phyloP scores from a whole-genome alignment of 306 rosid genomes.

The Vigna radiata region DNA sequence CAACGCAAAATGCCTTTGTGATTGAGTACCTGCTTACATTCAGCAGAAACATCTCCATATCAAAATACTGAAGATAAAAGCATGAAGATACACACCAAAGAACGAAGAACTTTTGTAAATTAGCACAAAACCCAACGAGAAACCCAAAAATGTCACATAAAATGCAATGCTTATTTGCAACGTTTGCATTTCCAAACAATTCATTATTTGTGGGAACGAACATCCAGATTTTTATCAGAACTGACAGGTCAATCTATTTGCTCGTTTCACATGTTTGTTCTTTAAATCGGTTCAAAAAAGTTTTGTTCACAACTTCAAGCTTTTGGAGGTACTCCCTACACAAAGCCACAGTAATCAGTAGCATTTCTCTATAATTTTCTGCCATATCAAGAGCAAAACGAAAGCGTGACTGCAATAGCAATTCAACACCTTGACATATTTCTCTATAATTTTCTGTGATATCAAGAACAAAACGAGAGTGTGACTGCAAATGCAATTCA shows the following conservation, averaged over 20 bases:
- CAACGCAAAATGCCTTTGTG: constrained; percentile 90
- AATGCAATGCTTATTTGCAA: background rate
- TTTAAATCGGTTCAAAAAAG: background rate
- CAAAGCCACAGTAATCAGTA: background rate
- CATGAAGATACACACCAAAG: background rate
- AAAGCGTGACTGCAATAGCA: background rate
- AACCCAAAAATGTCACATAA: constrained; percentile 20
- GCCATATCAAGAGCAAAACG: background rate
- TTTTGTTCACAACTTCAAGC: background rate
- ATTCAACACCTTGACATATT: background rate
- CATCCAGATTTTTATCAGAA: background rate
- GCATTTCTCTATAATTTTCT: background rate
- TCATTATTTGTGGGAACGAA: constrained; percentile 10
- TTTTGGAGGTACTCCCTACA: background rate
- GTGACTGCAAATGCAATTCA: background rate
- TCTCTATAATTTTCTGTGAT: background rate
- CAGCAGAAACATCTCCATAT: constrained; percentile 29
- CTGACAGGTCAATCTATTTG: background rate
- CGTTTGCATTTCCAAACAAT: background rate
- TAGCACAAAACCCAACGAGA: constrained; percentile 16
- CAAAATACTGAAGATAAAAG: constrained; percentile 14
- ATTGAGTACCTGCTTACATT: constrained; percentile 78
- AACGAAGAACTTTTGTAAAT: background rate
- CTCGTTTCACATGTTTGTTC: background rate
- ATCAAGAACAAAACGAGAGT: background rate